Percentiles rank a stretch among this genome's conserved stretches.
phyloP scores from a whole-genome alignment of 2,329 filamentous ascomycete species.

The Phyllosticta citribraziliensis region DNA sequence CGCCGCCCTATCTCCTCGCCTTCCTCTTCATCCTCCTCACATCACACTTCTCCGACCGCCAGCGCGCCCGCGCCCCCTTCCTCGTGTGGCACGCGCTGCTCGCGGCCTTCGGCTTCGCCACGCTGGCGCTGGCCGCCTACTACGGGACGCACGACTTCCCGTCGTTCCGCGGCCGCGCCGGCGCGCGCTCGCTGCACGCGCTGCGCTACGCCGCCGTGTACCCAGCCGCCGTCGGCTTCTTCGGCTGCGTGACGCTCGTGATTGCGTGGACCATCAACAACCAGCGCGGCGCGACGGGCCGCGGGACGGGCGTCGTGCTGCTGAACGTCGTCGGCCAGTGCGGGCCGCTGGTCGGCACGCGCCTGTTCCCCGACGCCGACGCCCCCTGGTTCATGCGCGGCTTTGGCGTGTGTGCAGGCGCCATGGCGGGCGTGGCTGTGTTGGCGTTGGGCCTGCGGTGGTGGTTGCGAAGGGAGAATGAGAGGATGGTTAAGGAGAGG shows the following conservation, averaged over 20 bases:
- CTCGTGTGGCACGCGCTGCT: slow-evolving; percentile 60
- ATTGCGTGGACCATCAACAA: slow-evolving; percentile 89
- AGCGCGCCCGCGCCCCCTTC: slow-evolving; percentile 52
- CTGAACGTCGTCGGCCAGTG: slow-evolving; percentile 75
- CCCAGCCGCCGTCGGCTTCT: slow-evolving; percentile 73
- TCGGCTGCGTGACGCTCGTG: slow-evolving; percentile 72
- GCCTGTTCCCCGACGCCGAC: slow-evolving; percentile 43
- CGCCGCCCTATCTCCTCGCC: slow-evolving; percentile 69
- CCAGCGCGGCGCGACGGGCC: slow-evolving; percentile 56
- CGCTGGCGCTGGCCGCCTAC: slow-evolving; percentile 52
- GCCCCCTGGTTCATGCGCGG: slow-evolving; percentile 41
- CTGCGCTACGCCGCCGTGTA: slow-evolving; percentile 66
- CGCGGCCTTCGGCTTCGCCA: slow-evolving; percentile 51
- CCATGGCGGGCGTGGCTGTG: slow-evolving; percentile 39
- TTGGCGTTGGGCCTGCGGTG: slow-evolving; percentile 34
- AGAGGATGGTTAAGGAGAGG: slow-evolving; percentile 4
- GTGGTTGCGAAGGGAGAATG: slow-evolving; percentile 28
- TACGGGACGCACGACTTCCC: slow-evolving; percentile 15
- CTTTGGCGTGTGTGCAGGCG: slow-evolving; percentile 40
- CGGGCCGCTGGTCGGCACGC: slow-evolving; percentile 53
- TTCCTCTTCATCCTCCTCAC: slow-evolving; percentile 65
- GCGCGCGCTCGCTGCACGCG: slow-evolving; percentile 67
- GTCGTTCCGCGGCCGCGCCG: slow-evolving; percentile 35
- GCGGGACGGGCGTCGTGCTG: slow-evolving; percentile 68
- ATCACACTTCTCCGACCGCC: slow-evolving; percentile 60